Evolutionary conservation across 305 asterid genomes (phyloP), one percentile per base, ranked within the genome.

Genomic region (Vinca major): DNA sequence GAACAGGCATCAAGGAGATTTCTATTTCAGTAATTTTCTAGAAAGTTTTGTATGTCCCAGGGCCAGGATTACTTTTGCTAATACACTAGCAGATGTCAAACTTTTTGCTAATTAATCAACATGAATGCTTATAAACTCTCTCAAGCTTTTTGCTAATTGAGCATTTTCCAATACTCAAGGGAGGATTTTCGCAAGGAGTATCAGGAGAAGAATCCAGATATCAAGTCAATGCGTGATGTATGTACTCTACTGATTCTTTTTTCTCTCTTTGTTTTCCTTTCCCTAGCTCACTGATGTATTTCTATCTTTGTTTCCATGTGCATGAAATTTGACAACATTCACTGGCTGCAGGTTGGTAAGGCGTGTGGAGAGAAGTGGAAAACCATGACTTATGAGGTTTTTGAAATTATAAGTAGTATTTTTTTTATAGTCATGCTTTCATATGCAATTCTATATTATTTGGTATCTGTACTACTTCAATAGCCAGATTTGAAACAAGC

Each of bases 281-380:
- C 64, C 67, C 60, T 47, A 60, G 62, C 56, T 68, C 72, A 33
- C 57, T 65, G 58, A 72, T 71, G 20, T 63, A 20, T 56, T 60
- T 63, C 48, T 65, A 62, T 63, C 37, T 12, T 21, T 33, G 39
- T 53, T 72, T 62, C 40, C 36, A 10, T 51, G 12, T 33, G 33
- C 50, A 40, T 67, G 57, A 40, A 36, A 26, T 26, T 26, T 26
- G 33, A 26, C 33, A 26, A 26, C 56, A 19, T 33, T 79, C 55
- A 64, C 53, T 36, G 73, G 33, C 62, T 84, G 76, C 81, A 92
- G 98, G 70, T 92, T 71, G 98, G 98, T 73, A 92, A 92, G 87
- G 98, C 95, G 16, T 82, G 96, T 60, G 98, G 98, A 61, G 93
- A 84, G 79, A 92, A 83, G 88, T 92, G 98, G 98, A 92, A 89